Percentiles rank a stretch among this genome's conserved stretches.
Evolutionary conservation across 2,329 filamentous ascomycete species (phyloP).

Genomic region (Dothidotthia symphoricarpi): DNA sequence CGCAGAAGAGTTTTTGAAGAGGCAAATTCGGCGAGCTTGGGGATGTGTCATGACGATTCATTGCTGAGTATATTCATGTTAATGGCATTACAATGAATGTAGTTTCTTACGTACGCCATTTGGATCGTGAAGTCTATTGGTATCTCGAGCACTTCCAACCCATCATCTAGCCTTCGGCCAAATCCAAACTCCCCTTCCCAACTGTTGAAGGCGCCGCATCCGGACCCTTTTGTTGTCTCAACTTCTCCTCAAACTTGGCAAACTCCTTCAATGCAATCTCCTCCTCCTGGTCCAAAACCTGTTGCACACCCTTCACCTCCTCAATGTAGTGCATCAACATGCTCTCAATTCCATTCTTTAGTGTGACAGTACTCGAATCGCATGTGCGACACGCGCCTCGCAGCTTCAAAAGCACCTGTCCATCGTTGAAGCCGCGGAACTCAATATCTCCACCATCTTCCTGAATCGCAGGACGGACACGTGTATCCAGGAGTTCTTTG

Average conservation of each 20-base stretch:
- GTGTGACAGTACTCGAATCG: slow-evolving; percentile 91
- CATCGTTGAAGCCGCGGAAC: slow-evolving; percentile 83
- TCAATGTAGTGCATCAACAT: slow-evolving; percentile 96
- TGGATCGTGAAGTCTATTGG: no score
- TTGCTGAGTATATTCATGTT: no score
- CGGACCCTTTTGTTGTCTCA: slow-evolving; percentile 59
- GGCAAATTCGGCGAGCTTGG: no score
- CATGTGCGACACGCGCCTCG: slow-evolving; percentile 92
- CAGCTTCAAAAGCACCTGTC: slow-evolving; percentile 81
- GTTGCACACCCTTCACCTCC: slow-evolving; percentile 88
- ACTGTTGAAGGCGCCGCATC: slow-evolving; percentile 51
- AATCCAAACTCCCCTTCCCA: slow-evolving; percentile 55
- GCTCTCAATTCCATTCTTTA: slow-evolving; percentile 97
- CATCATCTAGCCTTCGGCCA: slow-evolving; percentile 33
- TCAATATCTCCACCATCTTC: slow-evolving; percentile 98
- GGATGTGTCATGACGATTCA: no score
- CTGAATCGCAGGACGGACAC: slow-evolving; percentile 92
- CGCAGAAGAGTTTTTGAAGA: no score
- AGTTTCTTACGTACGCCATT: no score
- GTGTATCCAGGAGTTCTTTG: slow-evolving; percentile 92
- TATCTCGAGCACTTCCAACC: not conserved
- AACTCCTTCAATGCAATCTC: slow-evolving; percentile 85
- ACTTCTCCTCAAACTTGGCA: slow-evolving; percentile 88
- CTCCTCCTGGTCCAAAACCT: slow-evolving; percentile 89
- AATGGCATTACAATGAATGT: no score